Evolutionary conservation across 1,284 basidiomycete genomes (phyloP), one percentile per base, ranked within the genome.

Genomic region (Lignosus rhinocerotis): DNA sequence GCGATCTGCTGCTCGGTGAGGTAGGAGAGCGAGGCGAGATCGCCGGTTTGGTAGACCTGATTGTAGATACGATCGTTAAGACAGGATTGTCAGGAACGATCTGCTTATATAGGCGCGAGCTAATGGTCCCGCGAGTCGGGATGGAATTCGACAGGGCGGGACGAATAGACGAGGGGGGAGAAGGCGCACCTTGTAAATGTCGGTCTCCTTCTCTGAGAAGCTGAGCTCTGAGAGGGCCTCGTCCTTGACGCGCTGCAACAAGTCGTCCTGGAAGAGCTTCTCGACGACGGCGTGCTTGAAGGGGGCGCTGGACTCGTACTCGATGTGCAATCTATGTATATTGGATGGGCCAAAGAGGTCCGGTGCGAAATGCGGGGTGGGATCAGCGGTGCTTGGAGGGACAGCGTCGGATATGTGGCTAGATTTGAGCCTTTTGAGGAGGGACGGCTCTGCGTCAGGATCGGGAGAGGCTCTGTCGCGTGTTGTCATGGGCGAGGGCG

Each of bases 171-270:
- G 30, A 25, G 41, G 41, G 33, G 51, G 14, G 11, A 25, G 10
- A 39, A 43, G 39, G 38, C 79, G 57, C 61, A 91, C 94, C 85
- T 95, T 96, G 86, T 98, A 99, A 66, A 99, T 99, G 71, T 99
- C 96, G 6, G 96, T 99, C 80, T 98, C 94, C 78, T 98, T 99
- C 75, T 95, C 91, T 7, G 94, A 89, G 74, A 98, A 98, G 67
- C 86, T 92, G 69, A 99, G 86, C 67, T 97, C 88, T 44, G 82
- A 79, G 64, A 94, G 78, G 67, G 95, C 88, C 71, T 94, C 92
- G 65, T 92, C 85, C 73, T 91, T 90, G 53, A 93, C 92, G 33
- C 81, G 80, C 61, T 78, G 78, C 55, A 96, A 81, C 32, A 97
- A 80, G 19, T 90, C 88, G 67, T 96, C 90, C 68, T 90, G 85